Base-by-base conservation (phyloP, 2,329 filamentous ascomycete genomes). In the Aspergillus niger region DNA sequence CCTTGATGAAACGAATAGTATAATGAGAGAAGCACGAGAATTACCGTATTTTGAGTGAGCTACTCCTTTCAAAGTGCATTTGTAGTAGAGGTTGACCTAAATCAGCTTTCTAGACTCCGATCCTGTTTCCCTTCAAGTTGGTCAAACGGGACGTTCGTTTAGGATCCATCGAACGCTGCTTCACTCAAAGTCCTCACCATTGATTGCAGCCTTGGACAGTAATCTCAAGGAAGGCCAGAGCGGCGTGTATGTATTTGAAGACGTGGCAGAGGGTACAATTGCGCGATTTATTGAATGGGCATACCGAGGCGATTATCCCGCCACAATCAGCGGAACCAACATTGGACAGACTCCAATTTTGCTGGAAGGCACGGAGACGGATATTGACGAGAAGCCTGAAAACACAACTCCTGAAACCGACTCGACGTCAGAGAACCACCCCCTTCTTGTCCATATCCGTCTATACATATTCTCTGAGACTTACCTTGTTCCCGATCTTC, bases 391-490 rank as follows among this genome's bases (percentile, higher is more conserved):
- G 26, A 28, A 28, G 8, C 8, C 26, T 57, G 38, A n/a, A 24
- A 13, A 30, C 13, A 36, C 8, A 28, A 28, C 26, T 28, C 8
- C 26, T 0, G 32, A 13, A n/a, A 22, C 7, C 2, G 13, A 17
- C 13, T 39, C 2, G 1, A 39, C 2, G 13, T 13, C 38, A 15
- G 11, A 39, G 13, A n/a, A 53, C 17, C 51, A 61, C 48, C 54
- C 47, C 6, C 47, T 61, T 5, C 8, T 59, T 13, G 43, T 38
- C 10, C 52, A 63, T 38, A 30, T 63, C 28, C 24, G 26, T 15
- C 22, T 61, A 20, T 59, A 61, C 13, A 58, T 63, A 24, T 63
- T 63, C 32, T 53, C 54, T 6, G 50, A 63, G 7, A n/a, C 22
- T 8, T 63, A 61, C 41, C 24, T 61, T 11, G 28, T 61, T 20